Conservation (phyloP, 140 eudicot species). For the Erigeron philadelphicus region DNA sequence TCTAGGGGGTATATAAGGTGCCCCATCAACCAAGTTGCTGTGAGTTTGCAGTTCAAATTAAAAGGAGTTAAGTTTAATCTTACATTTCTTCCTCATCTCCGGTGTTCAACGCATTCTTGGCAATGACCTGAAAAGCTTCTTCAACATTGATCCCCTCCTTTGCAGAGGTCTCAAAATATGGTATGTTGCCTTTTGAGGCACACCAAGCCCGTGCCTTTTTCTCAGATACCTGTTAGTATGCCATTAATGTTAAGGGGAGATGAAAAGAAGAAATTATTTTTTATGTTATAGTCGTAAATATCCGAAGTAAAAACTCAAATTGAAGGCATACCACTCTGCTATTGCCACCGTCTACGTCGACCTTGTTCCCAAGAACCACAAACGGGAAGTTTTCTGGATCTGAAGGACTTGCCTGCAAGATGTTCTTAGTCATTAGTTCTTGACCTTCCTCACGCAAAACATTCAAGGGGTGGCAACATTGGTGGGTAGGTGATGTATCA, state of each 20-base stretch:
- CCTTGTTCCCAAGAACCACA: slow-evolving; percentile 87
- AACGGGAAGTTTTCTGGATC: slow-evolving; percentile 95
- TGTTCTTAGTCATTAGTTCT: slow-evolving; percentile 11
- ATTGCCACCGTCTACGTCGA: slow-evolving; percentile 84
- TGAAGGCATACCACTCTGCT: slow-evolving; percentile 72
- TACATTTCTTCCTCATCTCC: slow-evolving; percentile 98
- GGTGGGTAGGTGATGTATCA: background rate
- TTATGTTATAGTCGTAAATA: background rate
- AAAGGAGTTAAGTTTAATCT: slow-evolving; percentile 7
- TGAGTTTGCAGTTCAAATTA: background rate
- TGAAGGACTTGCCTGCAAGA: slow-evolving; percentile 88
- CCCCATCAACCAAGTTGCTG: too few species aligned
- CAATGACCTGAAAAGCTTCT: slow-evolving; percentile 91
- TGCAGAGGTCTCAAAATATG: slow-evolving; percentile 93
- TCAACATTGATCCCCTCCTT: slow-evolving; percentile 88
- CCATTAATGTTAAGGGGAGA: background rate
- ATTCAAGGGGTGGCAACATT: background rate
- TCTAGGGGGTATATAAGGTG: too few species aligned
- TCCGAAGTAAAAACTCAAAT: background rate
- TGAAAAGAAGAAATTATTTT: background rate
- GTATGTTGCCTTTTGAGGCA: slow-evolving; percentile 85
- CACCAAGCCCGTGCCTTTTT: slow-evolving; percentile 95
- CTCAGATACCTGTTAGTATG: slow-evolving; percentile 69
- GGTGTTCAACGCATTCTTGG: slow-evolving; percentile 72
- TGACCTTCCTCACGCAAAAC: background rate